Base-by-base conservation (phyloP, 345 rosid genomes). In the Populus alba region DNA sequence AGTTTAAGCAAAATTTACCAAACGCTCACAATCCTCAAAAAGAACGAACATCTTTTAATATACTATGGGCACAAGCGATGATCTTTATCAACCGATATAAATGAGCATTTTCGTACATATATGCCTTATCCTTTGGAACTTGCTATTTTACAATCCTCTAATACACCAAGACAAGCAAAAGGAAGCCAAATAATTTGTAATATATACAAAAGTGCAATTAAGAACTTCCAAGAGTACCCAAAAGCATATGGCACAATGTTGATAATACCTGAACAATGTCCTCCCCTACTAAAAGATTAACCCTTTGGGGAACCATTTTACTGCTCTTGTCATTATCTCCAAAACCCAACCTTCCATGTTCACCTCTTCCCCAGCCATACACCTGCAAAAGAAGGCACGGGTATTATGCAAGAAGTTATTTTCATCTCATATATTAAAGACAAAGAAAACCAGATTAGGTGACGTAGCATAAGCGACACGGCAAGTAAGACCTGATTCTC, bases 351-450 rank as follows among this genome's bases (percentile, higher is more conserved):
- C 99, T 89, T 43, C 99, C 99, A 37, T 96, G 99, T 79, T 94
- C 99, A 61, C 99, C 99, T 89, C 99, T 90, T 80, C 99, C 99
- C 99, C 99, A 96, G 43, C 94, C 95, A 84, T 88, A 94, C 49
- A 96, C 97, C 99, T 96, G 86, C 77, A 77, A 53, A 31, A 61
- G 2, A 76, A 67, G 47, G 37, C 33, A 41, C 18, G 11, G 9
- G 22, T 22, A 53, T 25, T 33, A 33, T 16, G n/a, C 38, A 38
- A 10, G 8, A 38, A 25, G 35, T 41, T 7, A 66, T 38, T 41
- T 61, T 38, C 23, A 70, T 10, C 66, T 7, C 13, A 20, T 9
- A 59, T 59, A 7, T 1, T 1, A 9, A n/a, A 10, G 63, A 23
- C 13, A 10, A 53, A 59, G 27, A 59, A 23, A n/a, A n/a, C 13